Evolutionary conservation across 169 alveolate species (phyloP).

Genomic region (Ichthyophthirius multifiliis): DNA sequence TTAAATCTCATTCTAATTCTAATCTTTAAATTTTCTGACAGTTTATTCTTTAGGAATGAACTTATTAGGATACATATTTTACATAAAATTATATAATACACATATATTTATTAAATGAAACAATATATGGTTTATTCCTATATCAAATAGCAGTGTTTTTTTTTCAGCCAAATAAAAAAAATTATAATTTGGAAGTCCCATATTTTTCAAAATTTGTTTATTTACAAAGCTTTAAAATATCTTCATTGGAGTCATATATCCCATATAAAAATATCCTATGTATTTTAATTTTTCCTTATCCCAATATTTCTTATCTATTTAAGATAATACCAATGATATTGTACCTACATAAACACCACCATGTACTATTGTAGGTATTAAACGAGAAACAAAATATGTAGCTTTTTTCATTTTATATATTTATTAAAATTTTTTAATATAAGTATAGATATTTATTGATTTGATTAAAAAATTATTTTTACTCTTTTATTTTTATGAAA

Average conservation of each 20-base stretch:
- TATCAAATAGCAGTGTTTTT: not conserved
- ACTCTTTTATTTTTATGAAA: too few relatives aligned
- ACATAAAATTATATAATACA: not conserved
- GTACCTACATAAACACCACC: too few relatives aligned
- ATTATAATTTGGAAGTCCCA: slow-evolving; percentile 4
- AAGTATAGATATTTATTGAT: too few relatives aligned
- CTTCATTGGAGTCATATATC: not conserved
- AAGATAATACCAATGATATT: too few relatives aligned
- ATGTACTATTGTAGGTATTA: too few relatives aligned
- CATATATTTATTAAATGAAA: not conserved
- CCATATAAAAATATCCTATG: not conserved
- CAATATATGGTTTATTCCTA: not conserved
- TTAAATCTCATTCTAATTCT: not conserved
- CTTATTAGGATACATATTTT: not conserved
- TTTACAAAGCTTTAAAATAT: not conserved
- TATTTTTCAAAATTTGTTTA: not conserved
- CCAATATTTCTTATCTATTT: not conserved
- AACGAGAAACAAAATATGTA: too few relatives aligned
- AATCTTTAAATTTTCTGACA: not conserved
- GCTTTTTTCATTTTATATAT: too few relatives aligned
- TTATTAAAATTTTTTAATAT: too few relatives aligned
- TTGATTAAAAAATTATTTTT: too few relatives aligned
- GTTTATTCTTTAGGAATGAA: not conserved
- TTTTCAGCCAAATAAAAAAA: not conserved
- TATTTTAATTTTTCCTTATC: not conserved